phyloP scores from a whole-genome alignment of 192 early-diverging fungal genomes.

The Chytriomyces hyalinus region DNA sequence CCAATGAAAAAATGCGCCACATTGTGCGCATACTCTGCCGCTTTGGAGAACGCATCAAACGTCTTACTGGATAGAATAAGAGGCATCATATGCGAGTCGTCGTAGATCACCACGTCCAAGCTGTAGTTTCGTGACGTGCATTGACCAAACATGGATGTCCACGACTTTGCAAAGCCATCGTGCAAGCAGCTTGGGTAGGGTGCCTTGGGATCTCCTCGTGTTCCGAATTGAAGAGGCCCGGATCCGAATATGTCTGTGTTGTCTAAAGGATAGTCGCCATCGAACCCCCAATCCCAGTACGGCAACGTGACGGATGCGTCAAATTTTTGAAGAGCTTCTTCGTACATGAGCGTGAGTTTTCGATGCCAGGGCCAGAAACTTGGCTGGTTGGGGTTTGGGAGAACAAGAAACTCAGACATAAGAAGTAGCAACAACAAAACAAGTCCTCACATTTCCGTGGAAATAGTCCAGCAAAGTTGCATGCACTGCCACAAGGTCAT shows the following conservation, averaged over 20 bases:
- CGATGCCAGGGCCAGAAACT: conserved; percentile 44
- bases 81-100: conserved; percentile 11
- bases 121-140: conserved; percentile 25
- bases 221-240: conserved; percentile 4
- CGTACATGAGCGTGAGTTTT: conserved; percentile 16
- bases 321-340: conserved; percentile 16
- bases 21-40: conserved; percentile 23
- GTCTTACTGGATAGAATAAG: not conserved
- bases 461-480: not conserved
- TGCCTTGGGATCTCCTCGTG: conserved; percentile 11
- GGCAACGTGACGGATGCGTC: conserved; percentile 21
- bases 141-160: conserved; percentile 11
- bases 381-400: not conserved
- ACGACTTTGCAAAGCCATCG: conserved; percentile 18
- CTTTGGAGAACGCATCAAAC: not conserved
- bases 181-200: not conserved
- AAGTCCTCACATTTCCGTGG: conserved; percentile 4
- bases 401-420: not conserved
- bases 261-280: conserved; percentile 4
- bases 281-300: conserved; percentile 58
- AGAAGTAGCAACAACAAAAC: not conserved
- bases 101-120: not conserved
- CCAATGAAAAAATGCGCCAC: conserved; percentile 18
- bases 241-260: conserved; percentile 20
- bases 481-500: conserved; percentile 4